Conservation (phyloP, 805 yeast species). For the Myxozyma lipomycoides region DNA sequence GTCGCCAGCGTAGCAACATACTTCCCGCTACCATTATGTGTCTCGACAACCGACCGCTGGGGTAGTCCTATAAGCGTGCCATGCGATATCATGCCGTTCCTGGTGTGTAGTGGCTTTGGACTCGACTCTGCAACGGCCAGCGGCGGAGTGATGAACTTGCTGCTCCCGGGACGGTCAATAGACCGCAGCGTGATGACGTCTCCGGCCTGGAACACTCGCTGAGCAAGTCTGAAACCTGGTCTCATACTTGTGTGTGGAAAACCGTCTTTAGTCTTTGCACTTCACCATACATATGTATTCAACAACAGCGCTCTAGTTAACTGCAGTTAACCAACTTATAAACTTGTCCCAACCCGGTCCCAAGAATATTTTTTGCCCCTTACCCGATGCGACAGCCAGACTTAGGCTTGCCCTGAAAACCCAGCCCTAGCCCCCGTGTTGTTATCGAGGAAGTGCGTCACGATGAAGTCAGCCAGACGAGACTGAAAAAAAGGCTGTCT, state of each 20-base stretch:
- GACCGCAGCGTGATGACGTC: background rate
- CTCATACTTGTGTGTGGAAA: background rate
- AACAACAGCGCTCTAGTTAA: too few relatives aligned
- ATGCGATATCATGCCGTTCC: slow-evolving; percentile 31
- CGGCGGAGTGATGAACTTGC: background rate
- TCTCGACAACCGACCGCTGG: slow-evolving; percentile 39
- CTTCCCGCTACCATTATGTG: slow-evolving; percentile 30
- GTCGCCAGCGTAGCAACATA: slow-evolving; percentile 43
- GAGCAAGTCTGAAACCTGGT: background rate
- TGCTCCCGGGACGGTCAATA: background rate
- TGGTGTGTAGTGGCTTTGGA: background rate
- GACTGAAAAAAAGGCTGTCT: too few relatives aligned
- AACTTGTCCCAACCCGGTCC: too few relatives aligned
- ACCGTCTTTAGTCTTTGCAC: too few relatives aligned
- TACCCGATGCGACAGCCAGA: too few relatives aligned
- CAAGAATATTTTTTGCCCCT: too few relatives aligned
- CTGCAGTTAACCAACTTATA: too few relatives aligned
- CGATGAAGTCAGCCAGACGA: too few relatives aligned
- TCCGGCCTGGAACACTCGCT: background rate
- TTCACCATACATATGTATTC: too few relatives aligned
- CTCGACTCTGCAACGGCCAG: background rate
- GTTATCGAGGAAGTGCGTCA: too few relatives aligned
- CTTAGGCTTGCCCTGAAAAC: too few relatives aligned
- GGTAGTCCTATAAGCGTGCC: slow-evolving; percentile 40
- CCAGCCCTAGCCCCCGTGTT: too few relatives aligned